These are phyloP conservation scores for Debaryomyces sp. DNA, from an alignment of 1,139 yeast genomes.

Conservation along the genomic window DNA sequence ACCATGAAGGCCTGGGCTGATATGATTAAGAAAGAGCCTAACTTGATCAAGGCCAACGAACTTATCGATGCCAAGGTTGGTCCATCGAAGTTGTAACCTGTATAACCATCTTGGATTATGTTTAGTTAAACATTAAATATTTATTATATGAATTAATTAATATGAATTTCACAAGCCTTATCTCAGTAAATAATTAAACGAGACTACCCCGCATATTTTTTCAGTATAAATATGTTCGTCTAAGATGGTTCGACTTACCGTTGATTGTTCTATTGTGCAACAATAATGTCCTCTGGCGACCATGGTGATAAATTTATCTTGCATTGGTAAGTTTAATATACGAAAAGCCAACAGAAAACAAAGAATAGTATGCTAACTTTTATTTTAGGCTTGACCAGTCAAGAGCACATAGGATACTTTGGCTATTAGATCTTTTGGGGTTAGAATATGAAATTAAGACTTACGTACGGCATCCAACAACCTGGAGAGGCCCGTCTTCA, in stretches of 20 bases:
- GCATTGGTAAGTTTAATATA: constrained; percentile 38
- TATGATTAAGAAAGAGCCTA: constrained; percentile 21
- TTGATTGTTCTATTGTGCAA: neutral
- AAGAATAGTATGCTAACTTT: constrained; percentile 6
- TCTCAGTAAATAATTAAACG: neutral
- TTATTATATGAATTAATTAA: neutral
- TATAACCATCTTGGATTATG: neutral
- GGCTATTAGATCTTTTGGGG: constrained; percentile 57
- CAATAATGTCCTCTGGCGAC: neutral
- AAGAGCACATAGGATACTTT: constrained; percentile 54
- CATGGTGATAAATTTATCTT: constrained; percentile 23
- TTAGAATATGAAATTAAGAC: constrained; percentile 55
- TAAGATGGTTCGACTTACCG: neutral
- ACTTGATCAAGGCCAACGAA: constrained; percentile 23
- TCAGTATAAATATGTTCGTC: neutral
- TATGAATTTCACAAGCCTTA: neutral
- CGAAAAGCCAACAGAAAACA: no score
- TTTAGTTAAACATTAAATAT: neutral
- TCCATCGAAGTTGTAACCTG: constrained; percentile 1
- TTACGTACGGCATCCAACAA: constrained; percentile 48
- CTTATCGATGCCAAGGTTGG: constrained; percentile 15
- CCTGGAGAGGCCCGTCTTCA: constrained; percentile 48
- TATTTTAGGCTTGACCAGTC: constrained; percentile 49
- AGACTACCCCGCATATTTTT: neutral
- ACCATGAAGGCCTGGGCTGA: constrained; percentile 29